Base-by-base conservation (phyloP, 2,329 filamentous ascomycete genomes). In the Apiospora koreana region DNA sequence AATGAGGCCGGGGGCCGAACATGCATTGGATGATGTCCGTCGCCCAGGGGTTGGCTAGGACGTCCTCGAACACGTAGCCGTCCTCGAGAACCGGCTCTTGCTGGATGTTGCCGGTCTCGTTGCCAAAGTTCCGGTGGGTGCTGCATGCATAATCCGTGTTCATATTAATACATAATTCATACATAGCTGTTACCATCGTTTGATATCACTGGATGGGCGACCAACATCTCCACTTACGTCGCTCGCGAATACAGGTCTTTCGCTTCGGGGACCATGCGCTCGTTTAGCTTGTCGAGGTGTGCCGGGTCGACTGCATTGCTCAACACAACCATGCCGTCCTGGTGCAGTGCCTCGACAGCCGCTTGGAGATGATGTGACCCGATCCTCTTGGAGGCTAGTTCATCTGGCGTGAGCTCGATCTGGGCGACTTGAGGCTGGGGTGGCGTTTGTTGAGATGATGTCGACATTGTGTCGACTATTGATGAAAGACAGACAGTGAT, bases 301-400 rank as follows among this genome's bases (percentile, higher is more conserved):
- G 69, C 74, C 1, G 77, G 67, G 73, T 81, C 75, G 18, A 83
- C 78, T 2, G 81, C 79, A 28, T 76, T 76, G 66, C 80, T 80
- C 35, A 83, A 75, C 9, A 81, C 77, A 1, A 82, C 79, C 28
- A 83, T 75, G 1, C 79, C 79, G 73, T 81, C 80, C 50, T 78
- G 78, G 73, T 82, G 79, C 7, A 81, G 72, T 14, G 75, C 79
- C 69, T 78, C 77, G n/a, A 81, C 75, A 4, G 77, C 79, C n/a
- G 76, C 77, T 69, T 78, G 76, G 23, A 81, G 75, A 62, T 79
- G 78, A 21, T 71, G 69, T 12, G 71, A 74, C 12, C 77, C 76
- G 23, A 73, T 41, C 50, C 46, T 70, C 21, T 68, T 69, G n/a
- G 67, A 45, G 45, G 73, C 73, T 46, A 77, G 68, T 65, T 80